phyloP scores from a whole-genome alignment of 2,329 filamentous ascomycete species.

The Cryphonectria radicalis region DNA sequence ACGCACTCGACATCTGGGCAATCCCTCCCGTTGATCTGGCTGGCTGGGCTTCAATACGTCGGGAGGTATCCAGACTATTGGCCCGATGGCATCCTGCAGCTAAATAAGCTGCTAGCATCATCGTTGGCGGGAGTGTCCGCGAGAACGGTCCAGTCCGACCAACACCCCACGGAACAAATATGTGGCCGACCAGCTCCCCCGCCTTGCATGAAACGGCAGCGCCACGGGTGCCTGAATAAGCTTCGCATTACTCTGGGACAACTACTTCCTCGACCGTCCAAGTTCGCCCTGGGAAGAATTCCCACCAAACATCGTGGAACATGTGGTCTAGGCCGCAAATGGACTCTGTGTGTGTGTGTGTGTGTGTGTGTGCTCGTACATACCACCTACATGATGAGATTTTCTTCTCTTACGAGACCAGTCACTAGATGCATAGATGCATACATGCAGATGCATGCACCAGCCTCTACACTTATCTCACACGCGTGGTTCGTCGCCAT shows the following conservation, averaged over 20 bases:
- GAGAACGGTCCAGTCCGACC: conserved; percentile 15
- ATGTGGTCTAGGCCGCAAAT: not conserved
- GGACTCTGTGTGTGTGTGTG: not conserved
- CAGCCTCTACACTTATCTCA: conserved; percentile 20
- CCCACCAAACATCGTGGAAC: not conserved
- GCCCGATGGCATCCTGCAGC: conserved; percentile 2
- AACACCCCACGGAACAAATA: conserved; percentile 5
- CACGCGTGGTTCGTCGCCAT: conserved; percentile 27
- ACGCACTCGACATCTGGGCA: not conserved
- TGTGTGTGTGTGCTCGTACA: not conserved
- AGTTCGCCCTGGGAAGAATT: not conserved
- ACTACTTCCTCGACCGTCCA: not conserved
- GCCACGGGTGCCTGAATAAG: not conserved
- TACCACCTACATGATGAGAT: not conserved
- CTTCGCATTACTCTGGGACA: conserved; percentile 8
- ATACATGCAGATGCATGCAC: conserved; percentile 7
- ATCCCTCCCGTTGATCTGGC: not conserved
- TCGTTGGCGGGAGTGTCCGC: conserved; percentile 18
- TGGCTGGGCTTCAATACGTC: not conserved
- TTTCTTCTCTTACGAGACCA: not conserved
- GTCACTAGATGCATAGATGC: not conserved
- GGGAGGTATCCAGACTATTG: not conserved
- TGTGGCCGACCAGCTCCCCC: conserved; percentile 3
- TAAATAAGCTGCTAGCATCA: conserved; percentile 15
- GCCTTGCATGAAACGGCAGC: conserved; percentile 4